A percentile compares a stretch with the other conserved stretches of the same genome.
These are phyloP conservation scores for Gremmenia infestans DNA, from an alignment of 2,329 filamentous ascomycete genomes.

Conservation along the genomic window DNA sequence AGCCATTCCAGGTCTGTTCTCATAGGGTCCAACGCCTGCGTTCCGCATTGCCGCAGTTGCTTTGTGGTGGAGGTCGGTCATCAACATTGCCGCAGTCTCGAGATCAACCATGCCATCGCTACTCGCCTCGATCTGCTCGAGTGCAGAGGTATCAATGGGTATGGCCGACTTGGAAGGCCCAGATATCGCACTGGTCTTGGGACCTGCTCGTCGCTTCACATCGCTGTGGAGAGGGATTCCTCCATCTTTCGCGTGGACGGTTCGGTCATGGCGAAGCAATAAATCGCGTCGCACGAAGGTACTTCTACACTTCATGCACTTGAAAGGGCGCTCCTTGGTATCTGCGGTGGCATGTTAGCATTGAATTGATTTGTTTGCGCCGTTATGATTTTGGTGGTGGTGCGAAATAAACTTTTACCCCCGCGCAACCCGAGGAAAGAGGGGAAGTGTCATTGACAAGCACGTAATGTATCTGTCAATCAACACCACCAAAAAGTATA, in stretches of 20 bases:
- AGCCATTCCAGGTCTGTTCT: constrained; percentile 56
- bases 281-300: constrained; percentile 97
- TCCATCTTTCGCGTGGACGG: constrained; percentile 96
- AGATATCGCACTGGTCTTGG: constrained; percentile 60
- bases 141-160: constrained; percentile 74
- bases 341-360: constrained; percentile 49
- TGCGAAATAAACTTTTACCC: constrained; percentile 5
- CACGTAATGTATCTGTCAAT: not conserved
- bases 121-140: constrained; percentile 90
- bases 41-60: constrained; percentile 69
- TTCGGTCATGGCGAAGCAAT: constrained; percentile 93
- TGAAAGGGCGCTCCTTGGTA: constrained; percentile 98
- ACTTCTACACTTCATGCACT: constrained; percentile 96
- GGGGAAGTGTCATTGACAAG: constrained; percentile 1
- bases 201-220: constrained; percentile 74
- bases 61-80: constrained; percentile 97
- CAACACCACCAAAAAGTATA: constrained; percentile 5
- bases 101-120: constrained; percentile 91
- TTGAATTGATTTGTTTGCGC: constrained; percentile 1
- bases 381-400: constrained; percentile 1
- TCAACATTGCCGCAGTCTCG: constrained; percentile 96
- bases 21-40: constrained; percentile 46
- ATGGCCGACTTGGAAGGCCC: constrained; percentile 72
- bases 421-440: constrained; percentile 24
- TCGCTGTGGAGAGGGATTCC: constrained; percentile 91